Conservation (phyloP, 345 rosid species). For the Lepidium sativum region DNA sequence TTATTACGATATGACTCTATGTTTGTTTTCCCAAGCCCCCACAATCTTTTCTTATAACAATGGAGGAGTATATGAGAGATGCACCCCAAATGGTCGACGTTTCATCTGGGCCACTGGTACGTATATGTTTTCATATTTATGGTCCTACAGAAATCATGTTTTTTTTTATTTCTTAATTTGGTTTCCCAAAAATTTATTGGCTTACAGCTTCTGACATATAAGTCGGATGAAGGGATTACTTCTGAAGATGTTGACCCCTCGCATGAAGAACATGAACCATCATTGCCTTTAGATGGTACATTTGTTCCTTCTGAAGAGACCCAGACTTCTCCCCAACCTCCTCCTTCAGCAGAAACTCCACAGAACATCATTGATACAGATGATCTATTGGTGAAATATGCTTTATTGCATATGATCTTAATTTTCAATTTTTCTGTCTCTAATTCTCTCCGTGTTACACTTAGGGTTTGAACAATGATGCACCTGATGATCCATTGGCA, state of each 20-base stretch:
- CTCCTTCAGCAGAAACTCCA: slow-evolving; percentile 38
- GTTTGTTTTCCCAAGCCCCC: slow-evolving; percentile 55
- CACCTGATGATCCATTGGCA: slow-evolving; percentile 48
- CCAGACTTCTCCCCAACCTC: slow-evolving; percentile 30
- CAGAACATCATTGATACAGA: slow-evolving; percentile 54
- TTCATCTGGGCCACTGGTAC: slow-evolving; percentile 55
- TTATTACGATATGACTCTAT: not conserved
- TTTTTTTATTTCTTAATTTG: not conserved
- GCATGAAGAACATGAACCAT: slow-evolving; percentile 50
- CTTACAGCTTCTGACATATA: slow-evolving; percentile 74
- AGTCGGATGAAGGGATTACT: slow-evolving; percentile 51
- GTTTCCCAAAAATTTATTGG: not conserved
- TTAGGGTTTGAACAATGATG: slow-evolving; percentile 51
- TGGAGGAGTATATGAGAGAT: slow-evolving; percentile 31
- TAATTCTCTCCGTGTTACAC: not conserved
- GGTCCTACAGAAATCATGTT: not conserved
- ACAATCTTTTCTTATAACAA: slow-evolving; percentile 47
- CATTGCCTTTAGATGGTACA: slow-evolving; percentile 37
- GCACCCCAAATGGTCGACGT: slow-evolving; percentile 29
- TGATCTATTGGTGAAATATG: slow-evolving; percentile 67
- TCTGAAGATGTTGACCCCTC: slow-evolving; percentile 40
- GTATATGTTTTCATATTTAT: slow-evolving; percentile 18
- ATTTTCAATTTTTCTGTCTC: not conserved
- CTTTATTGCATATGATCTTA: not conserved
- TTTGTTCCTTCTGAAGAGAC: slow-evolving; percentile 38